Evolutionary conservation across 2,329 filamentous ascomycete genomes (phyloP).

Genomic region (Claviceps monticola): DNA sequence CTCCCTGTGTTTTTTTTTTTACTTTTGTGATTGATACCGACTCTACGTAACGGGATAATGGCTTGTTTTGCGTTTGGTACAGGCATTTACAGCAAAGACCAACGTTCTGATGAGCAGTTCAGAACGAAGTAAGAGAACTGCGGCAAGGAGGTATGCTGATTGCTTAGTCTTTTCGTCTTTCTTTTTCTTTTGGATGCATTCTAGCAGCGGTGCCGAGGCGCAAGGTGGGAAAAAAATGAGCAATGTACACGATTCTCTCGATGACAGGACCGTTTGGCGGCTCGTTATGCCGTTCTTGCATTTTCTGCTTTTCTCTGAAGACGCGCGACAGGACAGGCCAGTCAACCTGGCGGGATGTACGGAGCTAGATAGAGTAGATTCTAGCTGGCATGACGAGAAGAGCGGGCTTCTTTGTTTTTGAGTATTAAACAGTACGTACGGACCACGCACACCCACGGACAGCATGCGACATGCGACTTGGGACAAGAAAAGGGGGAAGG

Average conservation of each 20-base stretch:
- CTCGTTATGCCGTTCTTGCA: background rate
- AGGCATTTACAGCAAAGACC: background rate
- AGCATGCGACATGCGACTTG: no score
- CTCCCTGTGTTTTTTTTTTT: background rate
- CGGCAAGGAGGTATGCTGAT: background rate
- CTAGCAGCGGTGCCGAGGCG: conserved; percentile 5
- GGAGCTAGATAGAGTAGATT: no score
- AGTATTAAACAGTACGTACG: no score
- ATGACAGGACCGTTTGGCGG: background rate
- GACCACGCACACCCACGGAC: no score
- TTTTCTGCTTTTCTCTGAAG: background rate
- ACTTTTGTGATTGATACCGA: background rate
- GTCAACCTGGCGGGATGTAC: no score
- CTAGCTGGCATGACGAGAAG: no score
- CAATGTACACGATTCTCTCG: background rate
- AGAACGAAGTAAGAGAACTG: background rate
- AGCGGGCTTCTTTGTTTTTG: no score
- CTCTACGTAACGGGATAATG: background rate
- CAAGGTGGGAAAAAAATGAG: background rate
- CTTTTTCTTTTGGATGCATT: background rate
- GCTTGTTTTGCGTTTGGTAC: background rate
- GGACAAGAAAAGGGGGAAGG: background rate
- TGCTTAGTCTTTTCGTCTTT: background rate
- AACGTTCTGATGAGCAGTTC: background rate
- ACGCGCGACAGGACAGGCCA: no score